A percentile compares a stretch with the other conserved stretches of the same genome.
These are phyloP conservation scores for Phytophthora agathidicida DNA, from an alignment of 352 stramenopile genomes.

Conservation along the genomic window DNA sequence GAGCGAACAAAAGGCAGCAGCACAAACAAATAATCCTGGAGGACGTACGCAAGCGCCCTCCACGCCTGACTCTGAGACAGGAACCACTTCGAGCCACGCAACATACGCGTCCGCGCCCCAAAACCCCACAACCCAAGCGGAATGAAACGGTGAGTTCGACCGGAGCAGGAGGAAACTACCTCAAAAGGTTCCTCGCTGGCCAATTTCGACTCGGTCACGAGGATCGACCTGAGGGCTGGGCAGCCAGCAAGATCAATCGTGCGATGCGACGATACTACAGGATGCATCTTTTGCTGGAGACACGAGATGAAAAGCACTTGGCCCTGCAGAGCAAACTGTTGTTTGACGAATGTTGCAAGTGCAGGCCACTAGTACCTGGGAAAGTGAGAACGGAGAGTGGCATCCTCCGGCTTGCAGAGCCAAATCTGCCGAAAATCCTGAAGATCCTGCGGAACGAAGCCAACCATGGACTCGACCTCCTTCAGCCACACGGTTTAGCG, in stretches of 20 bases:
- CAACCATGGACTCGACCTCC: slow-evolving; percentile 61
- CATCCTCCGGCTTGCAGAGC: slow-evolving; percentile 64
- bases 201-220: slow-evolving; percentile 37
- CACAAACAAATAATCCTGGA: slow-evolving; percentile 73
- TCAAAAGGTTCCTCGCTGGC: slow-evolving; percentile 48
- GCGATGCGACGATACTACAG: slow-evolving; percentile 65
- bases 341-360: slow-evolving; percentile 82
- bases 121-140: slow-evolving; percentile 7
- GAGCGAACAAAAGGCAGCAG: slow-evolving; percentile 48
- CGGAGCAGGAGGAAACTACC: slow-evolving; percentile 31
- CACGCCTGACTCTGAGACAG: slow-evolving; percentile 51
- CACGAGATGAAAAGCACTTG: slow-evolving; percentile 51
- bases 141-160: slow-evolving; percentile 21
- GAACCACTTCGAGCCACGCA: slow-evolving; percentile 16
- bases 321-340: slow-evolving; percentile 67
- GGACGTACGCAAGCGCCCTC: slow-evolving; percentile 44
- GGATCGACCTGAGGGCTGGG: slow-evolving; percentile 62
- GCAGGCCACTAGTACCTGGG: slow-evolving; percentile 55
- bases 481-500: slow-evolving; percentile 66
- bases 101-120: slow-evolving; percentile 10
- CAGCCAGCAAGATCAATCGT: slow-evolving; percentile 53
- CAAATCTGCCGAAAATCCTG: slow-evolving; percentile 69
- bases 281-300: slow-evolving; percentile 51
- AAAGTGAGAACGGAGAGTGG: slow-evolving; percentile 61
- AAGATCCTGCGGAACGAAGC: slow-evolving; percentile 61